Base-by-base conservation (phyloP, 208 protist species). In the Phytomonas francai region DNA sequence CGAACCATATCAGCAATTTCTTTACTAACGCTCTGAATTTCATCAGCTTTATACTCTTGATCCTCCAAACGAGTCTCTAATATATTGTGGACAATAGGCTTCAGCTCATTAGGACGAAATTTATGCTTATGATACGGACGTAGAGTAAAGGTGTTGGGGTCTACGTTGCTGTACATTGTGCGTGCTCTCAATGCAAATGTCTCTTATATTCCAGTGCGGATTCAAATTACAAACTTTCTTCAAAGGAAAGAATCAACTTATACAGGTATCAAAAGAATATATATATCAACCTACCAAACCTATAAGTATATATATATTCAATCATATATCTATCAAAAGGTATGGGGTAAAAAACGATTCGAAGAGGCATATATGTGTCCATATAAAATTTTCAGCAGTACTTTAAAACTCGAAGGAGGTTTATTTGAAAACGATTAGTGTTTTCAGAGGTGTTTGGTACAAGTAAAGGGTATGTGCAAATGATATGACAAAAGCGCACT, bases 1-100 rank as follows among this genome's bases (percentile, higher is more conserved):
- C 93, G 93, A 45, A 96, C 79, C 0, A 77, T 87, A 60, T 97
- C 93, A 9, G 93, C 91, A 59, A 97, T 93, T 71, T 97, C 91
- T 67, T 97, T 96, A 72, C 89, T 97, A 72, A 94, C 83, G 70
- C 84, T 97, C 63, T 93, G 88, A 0, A 95, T 87, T 61, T 92
- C 88, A 73, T 97, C 93, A 0, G 90, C 79, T 66, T 93, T 92
- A 83, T 97, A 97, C 69, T 88, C 84, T 68, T 92, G 87, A 14
- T 84, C 84, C 60, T 97, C 88, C 3, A 97, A 74, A 3, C 91
- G 83, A 3, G 69, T 78, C 66, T 91, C 80, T 25, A 97, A 64
- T 3, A 97, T 77, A 19, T 79, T 62, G 27, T 81, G 89, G 6
- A 95, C 87, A 68, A 95, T 81, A 0, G 84, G 86, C 19, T 84